phyloP scores from a whole-genome alignment of 2,329 filamentous ascomycete genomes.

The Ascochyta viciae-villosae region DNA sequence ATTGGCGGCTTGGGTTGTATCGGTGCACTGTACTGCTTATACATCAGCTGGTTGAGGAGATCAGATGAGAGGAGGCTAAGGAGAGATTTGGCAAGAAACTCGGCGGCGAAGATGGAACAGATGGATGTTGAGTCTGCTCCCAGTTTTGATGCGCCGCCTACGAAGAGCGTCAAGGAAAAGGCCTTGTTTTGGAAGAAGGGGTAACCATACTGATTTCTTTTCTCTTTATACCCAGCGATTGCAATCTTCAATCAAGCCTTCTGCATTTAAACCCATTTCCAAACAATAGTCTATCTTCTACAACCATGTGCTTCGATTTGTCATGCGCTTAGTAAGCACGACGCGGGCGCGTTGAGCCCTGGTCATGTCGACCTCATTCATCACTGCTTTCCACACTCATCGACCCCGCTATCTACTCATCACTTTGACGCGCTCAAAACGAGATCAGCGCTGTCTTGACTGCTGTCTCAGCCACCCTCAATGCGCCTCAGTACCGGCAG shows the following conservation, averaged over 20 bases:
- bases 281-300: background rate
- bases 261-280: background rate
- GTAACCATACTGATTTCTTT: conserved; percentile 14
- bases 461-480: conserved; percentile 9
- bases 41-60: conserved; percentile 38
- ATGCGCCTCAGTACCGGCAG: conserved; percentile 6
- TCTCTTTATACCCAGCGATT: conserved; percentile 1
- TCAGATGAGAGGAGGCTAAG: conserved; percentile 37
- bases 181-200: conserved; percentile 43
- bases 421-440: background rate
- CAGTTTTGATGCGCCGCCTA: conserved; percentile 43
- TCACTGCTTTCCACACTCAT: background rate
- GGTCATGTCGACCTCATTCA: background rate
- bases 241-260: background rate
- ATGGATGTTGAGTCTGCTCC: conserved; percentile 43
- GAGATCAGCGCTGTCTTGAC: background rate
- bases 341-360: background rate
- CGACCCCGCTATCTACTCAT: background rate
- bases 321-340: background rate
- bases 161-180: conserved; percentile 32
- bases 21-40: conserved; percentile 38
- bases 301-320: background rate
- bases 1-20: conserved; percentile 45
- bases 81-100: conserved; percentile 36
- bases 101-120: conserved; percentile 40